These are phyloP conservation scores for Barnettozyma botsteinii DNA, from an alignment of 805 yeast species.

Conservation along the genomic window DNA sequence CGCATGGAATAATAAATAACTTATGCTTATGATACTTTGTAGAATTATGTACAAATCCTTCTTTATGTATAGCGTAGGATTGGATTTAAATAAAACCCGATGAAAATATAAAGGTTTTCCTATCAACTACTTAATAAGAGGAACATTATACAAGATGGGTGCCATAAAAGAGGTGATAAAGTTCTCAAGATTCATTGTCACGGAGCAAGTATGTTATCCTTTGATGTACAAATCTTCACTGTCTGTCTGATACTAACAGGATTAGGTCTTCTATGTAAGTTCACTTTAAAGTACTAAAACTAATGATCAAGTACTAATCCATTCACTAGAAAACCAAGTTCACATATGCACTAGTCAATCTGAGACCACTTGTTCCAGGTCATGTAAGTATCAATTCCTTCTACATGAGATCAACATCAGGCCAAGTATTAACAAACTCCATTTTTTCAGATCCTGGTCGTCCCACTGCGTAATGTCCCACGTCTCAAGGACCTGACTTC, in stretches of 20 bases:
- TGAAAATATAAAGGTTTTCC: too few relatives aligned
- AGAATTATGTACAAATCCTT: background rate
- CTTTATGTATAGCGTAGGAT: too few relatives aligned
- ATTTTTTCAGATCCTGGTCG: conserved; percentile 48
- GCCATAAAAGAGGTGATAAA: conserved; percentile 24
- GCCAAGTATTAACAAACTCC: conserved; percentile 2
- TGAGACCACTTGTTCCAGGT: conserved; percentile 91
- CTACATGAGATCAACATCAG: too few relatives aligned
- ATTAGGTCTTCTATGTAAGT: conserved; percentile 20
- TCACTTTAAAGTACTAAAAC: background rate
- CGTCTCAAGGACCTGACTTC: conserved; percentile 63
- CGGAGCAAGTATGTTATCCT: conserved; percentile 39
- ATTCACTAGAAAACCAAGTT: conserved; percentile 44
- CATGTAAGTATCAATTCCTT: conserved; percentile 50
- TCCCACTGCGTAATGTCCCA: conserved; percentile 67
- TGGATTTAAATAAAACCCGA: too few relatives aligned
- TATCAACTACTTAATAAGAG: too few relatives aligned
- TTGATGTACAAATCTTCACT: background rate
- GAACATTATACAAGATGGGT: too few relatives aligned
- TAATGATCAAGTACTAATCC: conserved; percentile 6
- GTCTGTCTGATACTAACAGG: conserved; percentile 3
- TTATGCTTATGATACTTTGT: background rate
- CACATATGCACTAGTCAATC: conserved; percentile 82
- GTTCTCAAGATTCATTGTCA: conserved; percentile 51
- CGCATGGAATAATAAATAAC: background rate